phyloP scores from a whole-genome alignment of 163 green algal genomes.

The Scenedesmus sp. region DNA sequence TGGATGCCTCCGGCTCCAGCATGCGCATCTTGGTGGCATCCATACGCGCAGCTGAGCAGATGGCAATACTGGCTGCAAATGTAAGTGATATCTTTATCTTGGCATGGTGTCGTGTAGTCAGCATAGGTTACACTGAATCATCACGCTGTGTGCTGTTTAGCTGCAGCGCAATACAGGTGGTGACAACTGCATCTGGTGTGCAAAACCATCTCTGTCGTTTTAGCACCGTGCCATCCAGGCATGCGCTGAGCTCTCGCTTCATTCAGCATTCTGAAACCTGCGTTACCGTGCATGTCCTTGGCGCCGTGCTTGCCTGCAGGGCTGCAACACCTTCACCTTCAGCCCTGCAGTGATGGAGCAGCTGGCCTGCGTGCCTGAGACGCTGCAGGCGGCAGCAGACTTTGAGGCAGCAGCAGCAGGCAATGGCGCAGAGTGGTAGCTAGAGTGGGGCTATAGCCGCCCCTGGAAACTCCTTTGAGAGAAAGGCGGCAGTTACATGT shows the following conservation, averaged over 20 bases:
- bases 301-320: slow-evolving; percentile 68
- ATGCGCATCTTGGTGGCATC: slow-evolving; percentile 86
- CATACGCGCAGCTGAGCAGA: slow-evolving; percentile 70
- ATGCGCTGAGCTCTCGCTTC: neutral
- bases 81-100: slow-evolving; percentile 35
- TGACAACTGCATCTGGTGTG: too few species aligned
- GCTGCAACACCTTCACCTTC: slow-evolving; percentile 91
- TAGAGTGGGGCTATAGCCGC: too few species aligned
- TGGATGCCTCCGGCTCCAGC: neutral
- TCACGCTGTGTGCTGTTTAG: neutral
- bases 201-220: too few species aligned
- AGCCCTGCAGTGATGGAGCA: slow-evolving; percentile 73
- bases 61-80: slow-evolving; percentile 75
- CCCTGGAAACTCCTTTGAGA: too few species aligned
- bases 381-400: slow-evolving; percentile 70
- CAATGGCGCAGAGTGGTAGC: slow-evolving; percentile 60
- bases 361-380: slow-evolving; percentile 78
- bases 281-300: neutral
- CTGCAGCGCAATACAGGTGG: too few species aligned
- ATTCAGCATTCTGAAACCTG: neutral
- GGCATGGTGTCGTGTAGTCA: neutral
- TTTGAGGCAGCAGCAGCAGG: slow-evolving; percentile 80
- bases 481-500: too few species aligned
- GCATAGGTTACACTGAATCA: neutral
- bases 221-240: too few species aligned